These are phyloP conservation scores for Coemansia sp. DNA, from an alignment of 192 early-diverging fungal species.

Conservation along the genomic window DNA sequence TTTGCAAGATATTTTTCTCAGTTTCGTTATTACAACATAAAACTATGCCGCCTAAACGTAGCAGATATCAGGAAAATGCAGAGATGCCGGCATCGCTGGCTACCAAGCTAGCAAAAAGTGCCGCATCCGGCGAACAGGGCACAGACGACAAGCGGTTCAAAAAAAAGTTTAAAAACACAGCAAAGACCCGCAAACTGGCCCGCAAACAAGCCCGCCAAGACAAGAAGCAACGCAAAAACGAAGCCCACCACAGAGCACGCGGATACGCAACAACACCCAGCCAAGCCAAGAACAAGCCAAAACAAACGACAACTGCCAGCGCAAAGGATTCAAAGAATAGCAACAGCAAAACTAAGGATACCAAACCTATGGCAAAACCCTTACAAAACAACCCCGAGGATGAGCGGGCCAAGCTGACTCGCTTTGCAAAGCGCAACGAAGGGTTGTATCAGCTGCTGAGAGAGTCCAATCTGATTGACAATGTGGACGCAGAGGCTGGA, in stretches of 20 bases:
- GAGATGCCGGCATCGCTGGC: constrained; percentile 29
- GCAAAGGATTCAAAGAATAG: neutral
- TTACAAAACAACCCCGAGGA: constrained; percentile 12
- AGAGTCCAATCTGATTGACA: constrained; percentile 46
- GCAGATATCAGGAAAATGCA: constrained; percentile 34
- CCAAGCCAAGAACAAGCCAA: constrained; percentile 5
- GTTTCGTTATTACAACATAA: neutral
- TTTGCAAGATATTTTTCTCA: no score
- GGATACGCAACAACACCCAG: constrained; percentile 9
- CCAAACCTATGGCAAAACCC: neutral
- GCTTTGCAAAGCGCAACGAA: constrained; percentile 58
- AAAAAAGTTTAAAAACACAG: constrained; percentile 37
- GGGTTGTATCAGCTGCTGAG: constrained; percentile 53
- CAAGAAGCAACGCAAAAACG: constrained; percentile 53
- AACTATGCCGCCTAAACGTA: constrained; percentile 41
- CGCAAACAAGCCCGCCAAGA: constrained; percentile 54
- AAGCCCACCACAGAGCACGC: constrained; percentile 22
- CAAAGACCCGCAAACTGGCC: constrained; percentile 37
- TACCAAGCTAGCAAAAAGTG: constrained; percentile 14
- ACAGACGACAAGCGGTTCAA: constrained; percentile 30
- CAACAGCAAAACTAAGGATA: neutral
- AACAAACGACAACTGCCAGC: neutral
- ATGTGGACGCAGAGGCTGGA: constrained; percentile 40
- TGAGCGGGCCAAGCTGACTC: constrained; percentile 41
- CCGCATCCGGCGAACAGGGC: neutral